A percentile compares a stretch with the other conserved stretches of the same genome.
Evolutionary conservation across 1,139 yeast species (phyloP).

Genomic region (Lodderomyces parapsilosis): DNA sequence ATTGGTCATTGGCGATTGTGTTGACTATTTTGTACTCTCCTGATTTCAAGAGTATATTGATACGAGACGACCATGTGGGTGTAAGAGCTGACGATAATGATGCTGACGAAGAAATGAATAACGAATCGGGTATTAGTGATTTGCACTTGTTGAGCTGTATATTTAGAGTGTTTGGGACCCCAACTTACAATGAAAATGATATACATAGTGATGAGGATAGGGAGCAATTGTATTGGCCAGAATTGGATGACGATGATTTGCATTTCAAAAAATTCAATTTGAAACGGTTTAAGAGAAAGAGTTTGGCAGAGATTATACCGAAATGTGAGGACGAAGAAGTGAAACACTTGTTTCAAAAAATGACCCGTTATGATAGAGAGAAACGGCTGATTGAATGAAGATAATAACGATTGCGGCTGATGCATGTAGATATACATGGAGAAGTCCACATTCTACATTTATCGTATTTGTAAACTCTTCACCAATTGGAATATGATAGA

Average conservation of each 20-base stretch:
- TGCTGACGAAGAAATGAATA: constrained; percentile 28
- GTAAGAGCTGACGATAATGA: background rate
- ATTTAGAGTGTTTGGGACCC: constrained; percentile 68
- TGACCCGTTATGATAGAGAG: constrained; percentile 25
- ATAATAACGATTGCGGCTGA: too few relatives aligned
- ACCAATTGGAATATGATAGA: too few relatives aligned
- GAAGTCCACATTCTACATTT: too few relatives aligned
- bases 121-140: constrained; percentile 44
- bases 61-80: background rate
- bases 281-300: constrained; percentile 16
- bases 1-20: constrained; percentile 79
- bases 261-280: constrained; percentile 34
- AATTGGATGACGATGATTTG: constrained; percentile 28
- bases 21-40: constrained; percentile 58
- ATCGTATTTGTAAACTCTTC: too few relatives aligned
- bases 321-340: constrained; percentile 21
- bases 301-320: constrained; percentile 24
- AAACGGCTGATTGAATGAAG: constrained; percentile 12
- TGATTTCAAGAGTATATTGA: constrained; percentile 42
- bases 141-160: constrained; percentile 63
- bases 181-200: constrained; percentile 29
- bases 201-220: constrained; percentile 36
- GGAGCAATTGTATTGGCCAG: constrained; percentile 35
- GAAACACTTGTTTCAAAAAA: constrained; percentile 18
- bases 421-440: too few relatives aligned